A percentile compares a stretch with the other conserved stretches of the same genome.
Evolutionary conservation across 1,284 basidiomycete genomes (phyloP).

Genomic region (Ganoderma meredithae): DNA sequence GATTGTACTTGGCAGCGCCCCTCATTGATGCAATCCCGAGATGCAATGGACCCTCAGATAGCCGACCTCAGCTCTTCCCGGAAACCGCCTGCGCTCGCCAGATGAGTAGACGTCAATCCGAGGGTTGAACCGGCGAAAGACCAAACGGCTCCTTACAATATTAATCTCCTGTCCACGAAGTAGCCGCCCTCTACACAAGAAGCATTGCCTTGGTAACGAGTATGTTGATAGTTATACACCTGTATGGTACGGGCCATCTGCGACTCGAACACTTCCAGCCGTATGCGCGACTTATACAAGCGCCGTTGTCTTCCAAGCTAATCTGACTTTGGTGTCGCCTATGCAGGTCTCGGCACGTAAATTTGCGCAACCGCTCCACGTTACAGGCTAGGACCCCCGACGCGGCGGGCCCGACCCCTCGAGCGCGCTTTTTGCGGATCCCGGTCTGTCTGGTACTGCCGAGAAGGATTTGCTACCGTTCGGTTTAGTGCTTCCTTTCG

Average conservation of each 20-base stretch:
- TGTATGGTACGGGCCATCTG: no score
- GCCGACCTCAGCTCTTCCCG: not conserved
- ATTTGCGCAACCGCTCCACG: not conserved
- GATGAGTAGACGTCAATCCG: not conserved
- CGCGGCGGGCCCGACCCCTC: constrained; percentile 1
- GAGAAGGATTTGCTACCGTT: not conserved
- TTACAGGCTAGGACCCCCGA: not conserved
- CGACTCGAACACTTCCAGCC: no score
- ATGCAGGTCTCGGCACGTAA: not conserved
- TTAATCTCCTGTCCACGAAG: not conserved
- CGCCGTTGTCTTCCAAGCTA: not conserved
- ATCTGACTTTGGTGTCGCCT: not conserved
- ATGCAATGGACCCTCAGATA: not conserved
- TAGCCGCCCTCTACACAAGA: not conserved
- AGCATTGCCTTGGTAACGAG: not conserved
- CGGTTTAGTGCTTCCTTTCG: not conserved
- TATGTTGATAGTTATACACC: no score
- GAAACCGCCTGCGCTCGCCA: not conserved
- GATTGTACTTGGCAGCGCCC: not conserved
- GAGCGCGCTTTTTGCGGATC: not conserved
- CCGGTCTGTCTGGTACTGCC: constrained; percentile 1
- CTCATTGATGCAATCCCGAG: not conserved
- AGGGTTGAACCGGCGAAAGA: not conserved
- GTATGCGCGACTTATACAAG: not conserved
- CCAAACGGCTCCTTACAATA: not conserved